Evolutionary conservation across 2,329 filamentous ascomycete genomes (phyloP).

Genomic region (Microascus cirrosus): DNA sequence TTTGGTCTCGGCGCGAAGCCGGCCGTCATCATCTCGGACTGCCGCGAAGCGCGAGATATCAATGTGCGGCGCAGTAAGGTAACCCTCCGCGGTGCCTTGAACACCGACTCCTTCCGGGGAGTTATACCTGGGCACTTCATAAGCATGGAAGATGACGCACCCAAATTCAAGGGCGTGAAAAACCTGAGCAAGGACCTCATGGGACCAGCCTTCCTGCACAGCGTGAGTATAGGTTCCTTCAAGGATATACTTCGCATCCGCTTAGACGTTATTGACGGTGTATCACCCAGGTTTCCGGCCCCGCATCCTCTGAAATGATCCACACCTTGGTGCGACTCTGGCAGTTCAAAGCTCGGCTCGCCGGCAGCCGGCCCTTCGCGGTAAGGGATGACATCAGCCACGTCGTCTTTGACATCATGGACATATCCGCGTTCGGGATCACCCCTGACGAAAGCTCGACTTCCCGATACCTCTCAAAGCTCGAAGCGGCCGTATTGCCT

Average conservation of each 20-base stretch:
- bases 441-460: slow-evolving; percentile 3
- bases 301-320: slow-evolving; percentile 20
- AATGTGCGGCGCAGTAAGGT: slow-evolving; percentile 17
- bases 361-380: slow-evolving; percentile 17
- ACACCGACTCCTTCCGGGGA: slow-evolving; percentile 12
- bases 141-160: slow-evolving; percentile 18
- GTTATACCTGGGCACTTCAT: slow-evolving; percentile 19
- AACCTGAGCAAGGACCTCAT: slow-evolving; percentile 23
- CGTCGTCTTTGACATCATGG: slow-evolving; percentile 21
- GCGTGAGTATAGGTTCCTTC: neutral
- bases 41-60: slow-evolving; percentile 20
- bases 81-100: slow-evolving; percentile 18
- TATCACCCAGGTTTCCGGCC: slow-evolving; percentile 18
- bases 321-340: slow-evolving; percentile 20
- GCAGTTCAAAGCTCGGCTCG: slow-evolving; percentile 17
- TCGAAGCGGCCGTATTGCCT: neutral
- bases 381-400: slow-evolving; percentile 19
- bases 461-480: neutral
- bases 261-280: neutral
- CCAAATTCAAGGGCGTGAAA: slow-evolving; percentile 18
- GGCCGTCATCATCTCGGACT: slow-evolving; percentile 19
- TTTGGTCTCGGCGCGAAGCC: slow-evolving; percentile 18
- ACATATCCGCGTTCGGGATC: slow-evolving; percentile 19
- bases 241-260: neutral
- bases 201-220: slow-evolving; percentile 21